Percentiles rank a stretch among this genome's conserved stretches.
These are phyloP conservation scores for Blumeriella jaapii DNA, from an alignment of 2,329 filamentous ascomycete genomes.

Conservation along the genomic window DNA sequence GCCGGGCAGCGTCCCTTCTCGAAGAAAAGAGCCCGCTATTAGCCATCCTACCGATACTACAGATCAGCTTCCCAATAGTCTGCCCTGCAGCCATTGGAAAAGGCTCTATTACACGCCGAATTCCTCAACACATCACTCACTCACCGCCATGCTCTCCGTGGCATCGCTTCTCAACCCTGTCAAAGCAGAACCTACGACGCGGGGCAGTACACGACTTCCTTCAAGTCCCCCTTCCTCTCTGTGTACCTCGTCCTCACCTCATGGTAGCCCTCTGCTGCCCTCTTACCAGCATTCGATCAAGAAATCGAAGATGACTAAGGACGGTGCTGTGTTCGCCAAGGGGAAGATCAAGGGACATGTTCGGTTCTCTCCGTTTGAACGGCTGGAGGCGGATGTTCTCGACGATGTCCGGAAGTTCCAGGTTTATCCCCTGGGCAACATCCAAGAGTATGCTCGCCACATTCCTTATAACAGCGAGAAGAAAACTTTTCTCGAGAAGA, in stretches of 20 bases:
- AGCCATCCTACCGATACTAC: slow-evolving; percentile 9
- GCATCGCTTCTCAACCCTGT: slow-evolving; percentile 55
- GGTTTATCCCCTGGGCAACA: slow-evolving; percentile 54
- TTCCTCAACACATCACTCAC: slow-evolving; percentile 12
- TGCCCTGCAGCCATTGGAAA: too few relatives aligned
- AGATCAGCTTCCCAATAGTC: too few relatives aligned
- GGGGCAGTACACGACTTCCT: slow-evolving; percentile 30
- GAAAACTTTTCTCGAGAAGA: slow-evolving; percentile 78
- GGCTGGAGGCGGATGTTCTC: slow-evolving; percentile 44
- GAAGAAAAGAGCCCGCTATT: slow-evolving; percentile 10
- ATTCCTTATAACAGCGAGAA: slow-evolving; percentile 95
- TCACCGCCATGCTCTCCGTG: slow-evolving; percentile 47
- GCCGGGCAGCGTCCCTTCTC: slow-evolving; percentile 10
- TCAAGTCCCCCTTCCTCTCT: slow-evolving; percentile 29
- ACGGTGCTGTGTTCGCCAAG: slow-evolving; percentile 49
- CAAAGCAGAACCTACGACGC: slow-evolving; percentile 25
- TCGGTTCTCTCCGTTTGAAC: slow-evolving; percentile 65
- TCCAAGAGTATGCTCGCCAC: slow-evolving; percentile 52
- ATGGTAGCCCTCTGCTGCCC: slow-evolving; percentile 17
- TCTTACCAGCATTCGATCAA: slow-evolving; percentile 24
- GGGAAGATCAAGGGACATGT: slow-evolving; percentile 53
- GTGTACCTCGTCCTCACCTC: slow-evolving; percentile 19
- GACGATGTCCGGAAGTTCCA: slow-evolving; percentile 50
- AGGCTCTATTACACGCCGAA: not conserved
- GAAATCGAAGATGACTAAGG: slow-evolving; percentile 53